Conservation (phyloP, 1,284 basidiomycete species). For the Thecaphora frezii region DNA sequence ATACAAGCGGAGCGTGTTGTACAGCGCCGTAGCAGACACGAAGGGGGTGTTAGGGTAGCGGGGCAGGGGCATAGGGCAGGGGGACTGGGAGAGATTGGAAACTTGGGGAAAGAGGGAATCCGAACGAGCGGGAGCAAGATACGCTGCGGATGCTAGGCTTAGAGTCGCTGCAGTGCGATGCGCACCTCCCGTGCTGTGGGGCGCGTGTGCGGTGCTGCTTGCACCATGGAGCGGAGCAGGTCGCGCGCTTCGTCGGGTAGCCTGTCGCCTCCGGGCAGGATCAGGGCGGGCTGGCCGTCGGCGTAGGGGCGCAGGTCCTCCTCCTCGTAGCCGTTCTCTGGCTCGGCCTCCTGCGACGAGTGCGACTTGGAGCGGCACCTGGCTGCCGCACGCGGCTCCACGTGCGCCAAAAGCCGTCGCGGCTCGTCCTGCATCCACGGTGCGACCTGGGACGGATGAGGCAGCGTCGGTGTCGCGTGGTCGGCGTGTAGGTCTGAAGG, state of each 20-base stretch:
- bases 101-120: not conserved
- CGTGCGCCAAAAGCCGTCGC: too few species aligned
- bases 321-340: not conserved
- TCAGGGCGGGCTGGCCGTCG: constrained; percentile 51
- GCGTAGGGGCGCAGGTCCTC: constrained; percentile 19
- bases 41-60: too few species aligned
- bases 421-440: not conserved
- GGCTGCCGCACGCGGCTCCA: too few species aligned
- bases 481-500: not conserved
- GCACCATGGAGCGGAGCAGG: constrained; percentile 44
- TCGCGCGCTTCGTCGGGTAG: constrained; percentile 49
- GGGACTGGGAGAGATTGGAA: too few species aligned
- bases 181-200: constrained; percentile 42
- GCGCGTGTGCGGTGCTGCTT: constrained; percentile 25
- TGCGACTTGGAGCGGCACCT: too few species aligned
- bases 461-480: not conserved
- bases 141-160: not conserved
- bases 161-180: constrained; percentile 3
- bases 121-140: not conserved
- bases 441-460: not conserved
- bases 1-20: too few species aligned
- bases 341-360: too few species aligned
- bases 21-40: too few species aligned
- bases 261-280: constrained; percentile 51
- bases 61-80: too few species aligned